These are phyloP conservation scores for Tetrahymena elliotti DNA, from an alignment of 73 alveolate genomes.

Conservation along the genomic window DNA sequence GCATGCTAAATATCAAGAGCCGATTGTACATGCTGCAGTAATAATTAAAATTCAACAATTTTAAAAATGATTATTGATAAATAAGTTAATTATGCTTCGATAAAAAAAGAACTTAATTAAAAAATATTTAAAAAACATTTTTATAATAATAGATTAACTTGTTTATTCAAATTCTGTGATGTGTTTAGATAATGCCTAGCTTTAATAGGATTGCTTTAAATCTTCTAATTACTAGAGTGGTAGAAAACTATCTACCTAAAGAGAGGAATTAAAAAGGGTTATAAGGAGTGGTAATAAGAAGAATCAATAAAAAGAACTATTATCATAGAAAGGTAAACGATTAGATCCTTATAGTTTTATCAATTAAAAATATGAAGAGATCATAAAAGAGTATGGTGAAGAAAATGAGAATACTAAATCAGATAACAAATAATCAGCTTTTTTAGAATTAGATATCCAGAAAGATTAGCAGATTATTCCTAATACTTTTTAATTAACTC, in stretches of 20 bases:
- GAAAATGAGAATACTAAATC: neutral
- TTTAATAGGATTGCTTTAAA: neutral
- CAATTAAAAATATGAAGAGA: neutral
- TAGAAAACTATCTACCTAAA: neutral
- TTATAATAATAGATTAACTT: neutral
- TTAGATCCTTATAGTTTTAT: neutral
- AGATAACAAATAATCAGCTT: neutral
- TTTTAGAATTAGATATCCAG: neutral
- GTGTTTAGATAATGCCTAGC: neutral
- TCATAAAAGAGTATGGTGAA: neutral
- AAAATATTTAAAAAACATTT: neutral
- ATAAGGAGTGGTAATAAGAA: neutral
- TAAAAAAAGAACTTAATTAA: neutral
- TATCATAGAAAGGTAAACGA: neutral
- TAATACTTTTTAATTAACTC: neutral
- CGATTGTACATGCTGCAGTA: neutral
- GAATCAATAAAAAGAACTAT: neutral
- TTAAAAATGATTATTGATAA: neutral
- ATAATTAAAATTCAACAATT: neutral
- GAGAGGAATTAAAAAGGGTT: neutral
- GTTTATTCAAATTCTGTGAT: neutral
- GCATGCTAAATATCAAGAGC: neutral
- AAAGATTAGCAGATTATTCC: neutral
- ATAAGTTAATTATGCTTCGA: neutral
- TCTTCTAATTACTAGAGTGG: neutral